phyloP scores from a whole-genome alignment of 371 early-diverging fungal genomes.

The Fennellomyces sp. region DNA sequence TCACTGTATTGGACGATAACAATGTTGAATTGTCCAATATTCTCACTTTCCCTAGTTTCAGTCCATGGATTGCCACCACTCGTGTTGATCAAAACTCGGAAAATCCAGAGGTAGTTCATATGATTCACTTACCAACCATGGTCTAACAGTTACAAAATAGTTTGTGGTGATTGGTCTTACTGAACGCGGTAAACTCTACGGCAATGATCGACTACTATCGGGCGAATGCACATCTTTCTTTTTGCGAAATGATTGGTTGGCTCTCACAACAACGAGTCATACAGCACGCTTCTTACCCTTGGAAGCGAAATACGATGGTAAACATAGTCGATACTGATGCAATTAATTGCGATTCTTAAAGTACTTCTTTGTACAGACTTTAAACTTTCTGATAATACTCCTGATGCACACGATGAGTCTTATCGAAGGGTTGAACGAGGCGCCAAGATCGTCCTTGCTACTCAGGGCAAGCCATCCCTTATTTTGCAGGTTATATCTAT shows the following conservation, averaged over 20 bases:
- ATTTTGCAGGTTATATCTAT: slow-evolving; percentile 68
- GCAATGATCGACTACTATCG: slow-evolving; percentile 68
- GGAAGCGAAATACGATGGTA: slow-evolving; percentile 29
- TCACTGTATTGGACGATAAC: background rate
- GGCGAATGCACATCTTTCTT: slow-evolving; percentile 87
- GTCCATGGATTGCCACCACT: slow-evolving; percentile 72
- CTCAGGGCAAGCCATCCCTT: slow-evolving; percentile 71
- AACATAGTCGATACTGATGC: background rate
- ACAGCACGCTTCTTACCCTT: slow-evolving; percentile 75
- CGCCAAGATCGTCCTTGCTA: slow-evolving; percentile 79
- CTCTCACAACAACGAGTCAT: slow-evolving; percentile 88
- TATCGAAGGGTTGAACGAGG: slow-evolving; percentile 91
- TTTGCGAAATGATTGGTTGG: slow-evolving; percentile 80
- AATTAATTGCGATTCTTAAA: background rate
- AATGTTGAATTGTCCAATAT: slow-evolving; percentile 8
- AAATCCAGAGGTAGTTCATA: slow-evolving; percentile 1
- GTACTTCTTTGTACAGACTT: slow-evolving; percentile 26
- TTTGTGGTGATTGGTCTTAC: slow-evolving; percentile 73
- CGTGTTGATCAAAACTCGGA: slow-evolving; percentile 34
- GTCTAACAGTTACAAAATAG: slow-evolving; percentile 5
- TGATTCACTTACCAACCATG: background rate
- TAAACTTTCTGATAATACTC: slow-evolving; percentile 53
- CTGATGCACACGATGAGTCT: slow-evolving; percentile 72
- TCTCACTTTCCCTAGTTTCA: slow-evolving; percentile 55
- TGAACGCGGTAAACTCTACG: slow-evolving; percentile 81